Conservation (phyloP, 306 rosid genomes). For the Glycine tomentella region DNA sequence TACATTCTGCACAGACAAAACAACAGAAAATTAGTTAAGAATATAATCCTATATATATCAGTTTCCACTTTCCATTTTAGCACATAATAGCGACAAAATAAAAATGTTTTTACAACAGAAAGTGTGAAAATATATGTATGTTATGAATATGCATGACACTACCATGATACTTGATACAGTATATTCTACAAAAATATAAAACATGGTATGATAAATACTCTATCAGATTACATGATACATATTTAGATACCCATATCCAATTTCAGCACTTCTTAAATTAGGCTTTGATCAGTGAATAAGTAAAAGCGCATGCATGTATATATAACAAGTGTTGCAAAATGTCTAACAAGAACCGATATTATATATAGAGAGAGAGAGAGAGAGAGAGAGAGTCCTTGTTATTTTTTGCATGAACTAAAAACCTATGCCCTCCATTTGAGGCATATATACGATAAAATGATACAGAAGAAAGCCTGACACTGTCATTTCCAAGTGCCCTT, state of each 20-base stretch:
- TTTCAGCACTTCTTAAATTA: neutral
- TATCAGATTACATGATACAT: neutral
- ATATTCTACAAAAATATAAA: no score
- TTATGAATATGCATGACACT: no score
- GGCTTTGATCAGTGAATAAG: neutral
- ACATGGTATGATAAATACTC: no score
- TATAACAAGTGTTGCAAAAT: no score
- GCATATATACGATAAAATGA: neutral
- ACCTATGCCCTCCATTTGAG: neutral
- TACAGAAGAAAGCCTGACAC: neutral
- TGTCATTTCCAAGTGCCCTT: constrained; percentile 3
- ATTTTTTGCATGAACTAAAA: neutral
- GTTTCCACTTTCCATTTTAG: neutral
- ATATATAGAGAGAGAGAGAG: no score
- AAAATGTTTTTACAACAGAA: no score
- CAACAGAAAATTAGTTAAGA: neutral
- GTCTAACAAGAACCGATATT: neutral
- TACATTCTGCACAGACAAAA: constrained; percentile 57
- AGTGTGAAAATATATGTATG: neutral
- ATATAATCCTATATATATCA: neutral
- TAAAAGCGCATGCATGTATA: neutral
- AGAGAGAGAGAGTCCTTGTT: neutral
- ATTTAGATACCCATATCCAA: neutral
- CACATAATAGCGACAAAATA: neutral
- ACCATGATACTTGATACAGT: no score